Evolutionary conservation across 1,284 basidiomycete species (phyloP).

Genomic region (Mrakiaceae sp.): DNA sequence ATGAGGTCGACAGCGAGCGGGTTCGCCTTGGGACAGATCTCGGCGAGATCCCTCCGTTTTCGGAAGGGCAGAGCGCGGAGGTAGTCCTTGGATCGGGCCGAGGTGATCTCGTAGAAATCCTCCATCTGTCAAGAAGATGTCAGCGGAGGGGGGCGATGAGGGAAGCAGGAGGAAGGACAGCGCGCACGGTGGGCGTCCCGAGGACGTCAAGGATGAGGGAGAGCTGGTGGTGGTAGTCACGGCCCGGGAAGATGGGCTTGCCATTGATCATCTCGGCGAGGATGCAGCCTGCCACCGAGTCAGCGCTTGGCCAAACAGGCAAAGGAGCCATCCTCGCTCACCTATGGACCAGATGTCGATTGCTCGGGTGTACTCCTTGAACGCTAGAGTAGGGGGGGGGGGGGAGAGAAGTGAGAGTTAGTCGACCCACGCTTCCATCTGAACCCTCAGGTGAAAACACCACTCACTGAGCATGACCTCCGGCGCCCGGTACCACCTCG

Average conservation of each 20-base stretch:
- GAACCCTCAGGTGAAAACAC: not conserved
- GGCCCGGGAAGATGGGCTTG: constrained; percentile 78
- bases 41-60: constrained; percentile 64
- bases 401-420: not conserved
- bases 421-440: not conserved
- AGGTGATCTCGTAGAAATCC: constrained; percentile 57
- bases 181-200: constrained; percentile 41
- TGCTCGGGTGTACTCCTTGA: constrained; percentile 84
- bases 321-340: too few relatives aligned
- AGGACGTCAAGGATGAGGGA: constrained; percentile 47
- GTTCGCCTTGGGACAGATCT: constrained; percentile 56
- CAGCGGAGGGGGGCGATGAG: not conserved
- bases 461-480: constrained; percentile 74
- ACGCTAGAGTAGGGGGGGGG: constrained; percentile 37
- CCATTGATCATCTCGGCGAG: constrained; percentile 88
- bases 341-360: constrained; percentile 83
- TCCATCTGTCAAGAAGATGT: constrained; percentile 35
- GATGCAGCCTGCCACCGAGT: constrained; percentile 52
- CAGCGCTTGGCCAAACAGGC: too few relatives aligned
- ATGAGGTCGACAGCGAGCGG: constrained; percentile 81
- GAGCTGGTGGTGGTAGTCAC: constrained; percentile 41
- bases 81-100: constrained; percentile 74
- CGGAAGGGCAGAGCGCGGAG: constrained; percentile 86
- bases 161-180: not conserved
- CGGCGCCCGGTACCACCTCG: constrained; percentile 86